Base-by-base conservation (phyloP, 805 yeast genomes). In the Saturnispora besseyi region DNA sequence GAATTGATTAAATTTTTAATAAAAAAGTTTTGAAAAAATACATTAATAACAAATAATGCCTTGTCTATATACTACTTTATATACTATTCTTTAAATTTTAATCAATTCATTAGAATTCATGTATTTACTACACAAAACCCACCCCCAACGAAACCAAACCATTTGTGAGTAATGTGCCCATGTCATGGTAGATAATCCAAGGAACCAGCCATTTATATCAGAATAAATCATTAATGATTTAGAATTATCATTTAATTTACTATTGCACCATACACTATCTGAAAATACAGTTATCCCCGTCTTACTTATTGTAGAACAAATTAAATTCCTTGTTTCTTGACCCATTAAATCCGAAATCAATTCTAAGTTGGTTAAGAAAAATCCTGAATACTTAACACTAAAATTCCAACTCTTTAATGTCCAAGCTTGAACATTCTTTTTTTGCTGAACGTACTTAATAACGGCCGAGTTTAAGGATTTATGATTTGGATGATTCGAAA, bases 111-210 rank as follows among this genome's bases (percentile, higher is more conserved):
- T 90, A 46, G 77, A 76, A 41, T 82, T 80, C 72, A 87, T 77
- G 66, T 88, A 91, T 53, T 90, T 73, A 52, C 96, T 84, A 13
- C 82, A 65, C 5, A 77, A 51, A 61, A 93, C 71, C 96, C 97
- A 93, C 1, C 88, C 82, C 70, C 85, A 86, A 56, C 99, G 74
- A 64, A 84, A 93, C 97, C 97, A 91, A 8, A 84, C 90, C 86
- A 93, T 86, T 64, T 93, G 99, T 2, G 95, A 80, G 54, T 73
- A 73, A 66, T 93, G 98, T 3, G 85, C 95, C 55, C 74, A 73
- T 3, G 82, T 68, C 96, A 91, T 88, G 4, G 96, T 85, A 0
- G 84, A 75, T 49, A 81, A 71, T 41, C 66, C 62, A 30, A 70
- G 65, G 48, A 73, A 63, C 62, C 71, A 59, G 55, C 63, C 60